Evolutionary conservation across 306 rosid species (phyloP), one percentile per base, ranked within the genome.

Genomic region (Potentilla sterilis): DNA sequence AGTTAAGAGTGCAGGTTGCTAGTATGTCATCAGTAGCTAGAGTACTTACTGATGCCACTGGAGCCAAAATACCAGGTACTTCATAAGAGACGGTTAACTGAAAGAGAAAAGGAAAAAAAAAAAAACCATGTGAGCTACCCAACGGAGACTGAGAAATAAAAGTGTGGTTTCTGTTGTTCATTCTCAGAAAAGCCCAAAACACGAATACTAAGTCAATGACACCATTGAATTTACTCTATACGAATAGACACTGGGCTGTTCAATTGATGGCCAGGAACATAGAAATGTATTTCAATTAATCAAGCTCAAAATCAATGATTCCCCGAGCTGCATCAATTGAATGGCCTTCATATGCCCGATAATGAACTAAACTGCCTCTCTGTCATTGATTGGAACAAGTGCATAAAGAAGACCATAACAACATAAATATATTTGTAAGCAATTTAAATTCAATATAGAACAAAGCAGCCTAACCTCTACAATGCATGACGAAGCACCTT

Each of bases 51-150:
- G 98, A 89, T 67, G 98, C 98, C 80, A 92, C 99, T 49, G 99
- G 98, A 83, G 82, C 76, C 67, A 95, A 86, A 78, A 95, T 77
- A 70, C 77, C 91, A 65, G 99, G 99, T 65, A 95, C 98, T 86
- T 92, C 99, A 76, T 95, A 96, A 7, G 97, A 90, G 83, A 96
- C 98, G 6, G 96, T 92, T 76, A 96, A 82, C 99, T 96, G 97
- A 42, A 81, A 83, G 3, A 35, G 75, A 58, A 81, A 42, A 3
- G 3, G 2, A 44, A 48, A 54, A 55, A 81, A 14, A 72, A 71
- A n/a, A 35, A 78, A 47, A 74, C 82, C 28, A 55, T 67, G 58
- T 75, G 69, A 81, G 77, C 58, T 62, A 75, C 49, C 6, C 35
- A 9, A 80, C 14, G 21, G 7, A 43, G 67, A 75, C 44, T 67